Base-by-base conservation (phyloP, 1,284 basidiomycete species). In the Trichosporon ovoides region DNA sequence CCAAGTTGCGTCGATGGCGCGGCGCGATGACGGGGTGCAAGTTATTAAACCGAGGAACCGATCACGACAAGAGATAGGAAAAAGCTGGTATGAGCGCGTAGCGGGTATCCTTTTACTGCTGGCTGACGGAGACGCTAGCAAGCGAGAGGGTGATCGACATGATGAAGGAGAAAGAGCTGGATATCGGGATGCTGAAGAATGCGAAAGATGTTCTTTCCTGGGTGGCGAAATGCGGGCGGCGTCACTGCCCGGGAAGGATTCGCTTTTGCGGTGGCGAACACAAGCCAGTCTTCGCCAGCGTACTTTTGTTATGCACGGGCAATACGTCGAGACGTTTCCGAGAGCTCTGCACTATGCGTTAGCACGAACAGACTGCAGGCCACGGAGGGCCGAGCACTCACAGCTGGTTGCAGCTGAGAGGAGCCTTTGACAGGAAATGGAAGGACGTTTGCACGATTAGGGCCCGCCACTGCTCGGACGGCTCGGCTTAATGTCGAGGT, bases 41-140 rank as follows among this genome's bases (percentile, higher is more conserved):
- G 5, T 31, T n/a, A 48, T 28, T 28, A 48, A 48, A 48, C 24
- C 43, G 24, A 31, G 6, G n/a, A 22, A 48, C 43, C 43, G 43
- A 48, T 48, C 24, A 31, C 43, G 28, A 48, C 24, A 48, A n/a
- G 22, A 48, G 43, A 48, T 31, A 9, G 28, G 28, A 48, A 48
- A 22, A 24, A 24, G 22, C 24, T 28, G 43, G n/a, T 48, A 48
- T 48, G 43, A 48, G 43, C 22, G 43, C 24, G 40, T 28, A 48
- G 43, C 28, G 43, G 43, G 43, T 48, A 48, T 48, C 43, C 43
- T 48, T 48, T 48, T 48, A 48, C 43, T 48, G 43, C 43, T 48
- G 43, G 43, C 43, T 48, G 43, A 19, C 16, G 43, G 28, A 24
- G 43, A 31, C 28, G 43, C 43, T 14, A 48, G 43, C 43, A 31